Conservation (phyloP, 2,329 filamentous ascomycete species). For the Fusarium pilosicola region DNA sequence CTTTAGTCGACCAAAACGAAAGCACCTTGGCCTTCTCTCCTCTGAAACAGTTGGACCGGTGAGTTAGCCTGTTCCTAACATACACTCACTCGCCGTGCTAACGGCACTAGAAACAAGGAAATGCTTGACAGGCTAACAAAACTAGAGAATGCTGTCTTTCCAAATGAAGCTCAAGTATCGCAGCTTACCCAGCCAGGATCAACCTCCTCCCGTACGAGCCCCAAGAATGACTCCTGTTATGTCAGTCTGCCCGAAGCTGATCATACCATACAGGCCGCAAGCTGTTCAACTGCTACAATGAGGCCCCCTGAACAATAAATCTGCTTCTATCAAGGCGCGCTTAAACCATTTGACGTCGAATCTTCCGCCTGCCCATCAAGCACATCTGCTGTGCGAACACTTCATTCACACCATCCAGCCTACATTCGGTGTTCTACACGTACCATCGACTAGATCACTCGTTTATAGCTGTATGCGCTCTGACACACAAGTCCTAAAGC, state of each 20-base stretch:
- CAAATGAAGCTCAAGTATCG: neutral
- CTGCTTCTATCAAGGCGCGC: too few relatives aligned
- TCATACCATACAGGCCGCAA: neutral
- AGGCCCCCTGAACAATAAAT: too few relatives aligned
- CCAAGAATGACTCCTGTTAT: too few relatives aligned
- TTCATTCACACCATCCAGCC: neutral
- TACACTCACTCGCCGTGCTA: neutral
- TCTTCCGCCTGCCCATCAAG: neutral
- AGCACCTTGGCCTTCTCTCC: neutral
- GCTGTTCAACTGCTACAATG: neutral
- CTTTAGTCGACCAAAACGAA: neutral
- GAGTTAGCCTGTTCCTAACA: neutral
- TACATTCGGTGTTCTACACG: neutral
- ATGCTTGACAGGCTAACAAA: neutral
- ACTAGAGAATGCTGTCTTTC: neutral
- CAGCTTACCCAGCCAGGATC: neutral
- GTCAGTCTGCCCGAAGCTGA: neutral
- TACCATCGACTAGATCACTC: neutral
- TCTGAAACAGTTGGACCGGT: neutral
- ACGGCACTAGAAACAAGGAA: neutral
- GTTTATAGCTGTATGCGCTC: neutral
- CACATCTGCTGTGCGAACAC: neutral
- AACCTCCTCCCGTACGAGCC: neutral
- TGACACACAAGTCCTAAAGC: fast-evolving
- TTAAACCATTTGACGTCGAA: neutral